Evolutionary conservation across 179 eudicot genomes (phyloP), one percentile per base, ranked within the genome.

Genomic region (Carnegiea gigantea): DNA sequence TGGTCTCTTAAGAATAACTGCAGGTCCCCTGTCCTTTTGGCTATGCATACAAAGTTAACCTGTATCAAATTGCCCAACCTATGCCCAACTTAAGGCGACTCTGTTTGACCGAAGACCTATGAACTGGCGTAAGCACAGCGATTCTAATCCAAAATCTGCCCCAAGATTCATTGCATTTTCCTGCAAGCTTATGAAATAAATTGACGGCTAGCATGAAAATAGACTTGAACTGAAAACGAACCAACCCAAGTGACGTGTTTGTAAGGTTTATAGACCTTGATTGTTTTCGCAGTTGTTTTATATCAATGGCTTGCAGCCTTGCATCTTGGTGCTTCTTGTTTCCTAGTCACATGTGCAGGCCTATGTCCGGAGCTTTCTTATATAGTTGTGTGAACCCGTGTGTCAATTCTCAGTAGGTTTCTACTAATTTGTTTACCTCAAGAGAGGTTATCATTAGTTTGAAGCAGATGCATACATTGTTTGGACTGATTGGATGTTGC

Each of bases 401-500:
- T 24, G 11, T 12, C 10, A 13, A 65, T 36, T 36, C 46, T 36
- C 14, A 70, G 15, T 70, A 70, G 73, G 21, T 70, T 30, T 33
- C 18, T 70, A 5, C 15, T 40, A 40, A 9, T 70, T 70, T 44
- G 0, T 70, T 70, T 36, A 30, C 33, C n/a, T 30, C 9, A 17
- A 36, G 40, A 67, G 46, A 30, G 73, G 5, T 70, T 18, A 70
- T 70, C n/a, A 70, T 30, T 70, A 30, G 43, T 33, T 70, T 33
- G 73, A 36, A 70, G 43, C n/a, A 36, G 5, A 64, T 3, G 78
- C 46, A 6, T 21, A 43, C 76, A 60, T n/a, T 49, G 38, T 23
- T 54, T 59, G 79, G 33, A 82, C 59, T 20, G 75, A 43, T 54
- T 38, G 64, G 84, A 17, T 38, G 30, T 71, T 70, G 54, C 43